These are phyloP conservation scores for Arthrinium phaeospermum DNA, from an alignment of 2,329 filamentous ascomycete genomes.

Conservation along the genomic window DNA sequence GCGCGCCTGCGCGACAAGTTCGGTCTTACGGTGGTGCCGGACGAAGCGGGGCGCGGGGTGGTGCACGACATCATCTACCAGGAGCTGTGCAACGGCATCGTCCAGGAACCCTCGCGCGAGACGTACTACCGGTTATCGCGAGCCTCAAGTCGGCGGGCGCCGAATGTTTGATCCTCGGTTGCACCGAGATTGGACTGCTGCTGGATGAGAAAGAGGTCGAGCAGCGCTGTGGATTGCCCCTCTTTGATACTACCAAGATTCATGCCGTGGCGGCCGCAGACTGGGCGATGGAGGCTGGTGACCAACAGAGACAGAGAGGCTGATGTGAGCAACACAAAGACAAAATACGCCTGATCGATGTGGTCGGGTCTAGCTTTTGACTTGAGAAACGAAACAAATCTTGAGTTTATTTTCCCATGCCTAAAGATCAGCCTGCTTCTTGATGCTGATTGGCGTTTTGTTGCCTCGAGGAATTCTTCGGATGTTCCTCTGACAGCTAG, in stretches of 20 bases:
- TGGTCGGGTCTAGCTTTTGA: not conserved
- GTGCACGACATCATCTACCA: conserved; percentile 31
- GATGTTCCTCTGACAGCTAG: not conserved
- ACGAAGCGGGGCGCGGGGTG: conserved; percentile 23
- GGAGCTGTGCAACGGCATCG: conserved; percentile 28
- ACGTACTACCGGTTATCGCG: conserved; percentile 27
- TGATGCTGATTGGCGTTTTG: not conserved
- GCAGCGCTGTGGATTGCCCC: conserved; percentile 3
- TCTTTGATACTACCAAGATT: conserved; percentile 13
- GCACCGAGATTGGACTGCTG: conserved; percentile 30
- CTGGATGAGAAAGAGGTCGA: conserved; percentile 11
- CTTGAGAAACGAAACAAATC: not conserved
- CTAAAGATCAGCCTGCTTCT: not conserved
- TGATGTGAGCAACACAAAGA: not conserved
- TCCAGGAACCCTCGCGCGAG: conserved; percentile 26
- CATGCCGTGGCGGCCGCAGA: not conserved
- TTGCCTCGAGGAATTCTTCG: not conserved
- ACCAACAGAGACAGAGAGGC: not conserved
- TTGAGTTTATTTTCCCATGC: not conserved
- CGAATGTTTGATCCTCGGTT: conserved; percentile 32
- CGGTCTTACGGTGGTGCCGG: conserved; percentile 26
- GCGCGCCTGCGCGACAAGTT: conserved; percentile 23
- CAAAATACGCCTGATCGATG: not conserved
- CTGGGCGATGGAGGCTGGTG: not conserved
- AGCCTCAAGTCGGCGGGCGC: conserved; percentile 26